Conservation (phyloP, 1,284 basidiomycete species). For the Cutaneotrichosporon arboriforme region DNA sequence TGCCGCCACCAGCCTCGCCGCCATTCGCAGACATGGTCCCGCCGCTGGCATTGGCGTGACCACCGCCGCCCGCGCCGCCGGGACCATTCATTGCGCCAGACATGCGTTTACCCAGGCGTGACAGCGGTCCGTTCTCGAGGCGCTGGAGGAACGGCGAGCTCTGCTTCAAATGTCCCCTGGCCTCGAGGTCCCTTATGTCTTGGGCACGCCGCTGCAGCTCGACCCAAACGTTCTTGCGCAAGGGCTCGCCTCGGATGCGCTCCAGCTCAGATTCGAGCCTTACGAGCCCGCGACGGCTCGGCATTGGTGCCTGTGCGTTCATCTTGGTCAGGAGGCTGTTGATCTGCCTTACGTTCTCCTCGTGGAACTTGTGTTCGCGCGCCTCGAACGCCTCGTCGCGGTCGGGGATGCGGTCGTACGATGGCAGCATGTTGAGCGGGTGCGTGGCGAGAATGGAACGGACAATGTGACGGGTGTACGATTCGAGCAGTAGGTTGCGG, state of each 20-base stretch:
- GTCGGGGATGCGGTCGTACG: constrained; percentile 52
- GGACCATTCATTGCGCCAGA: neutral
- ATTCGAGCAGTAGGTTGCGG: constrained; percentile 55
- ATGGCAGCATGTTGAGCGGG: constrained; percentile 43
- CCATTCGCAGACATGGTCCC: constrained; percentile 5
- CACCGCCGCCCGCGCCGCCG: constrained; percentile 10
- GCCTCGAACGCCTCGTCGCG: constrained; percentile 70
- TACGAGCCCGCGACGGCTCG: constrained; percentile 61
- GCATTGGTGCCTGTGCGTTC: constrained; percentile 71
- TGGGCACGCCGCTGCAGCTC: constrained; percentile 27
- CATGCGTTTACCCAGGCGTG: neutral
- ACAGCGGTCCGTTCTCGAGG: neutral
- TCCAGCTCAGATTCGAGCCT: constrained; percentile 58
- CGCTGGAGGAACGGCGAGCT: constrained; percentile 1
- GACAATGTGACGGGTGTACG: constrained; percentile 56
- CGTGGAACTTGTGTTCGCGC: constrained; percentile 65
- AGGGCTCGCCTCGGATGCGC: constrained; percentile 54
- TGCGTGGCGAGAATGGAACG: constrained; percentile 54
- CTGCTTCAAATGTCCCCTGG: neutral
- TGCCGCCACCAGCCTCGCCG: constrained; percentile 16
- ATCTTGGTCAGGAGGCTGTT: constrained; percentile 71
- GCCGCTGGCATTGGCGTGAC: neutral
- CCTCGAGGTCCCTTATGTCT: constrained; percentile 6
- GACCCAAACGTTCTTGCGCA: constrained; percentile 35
- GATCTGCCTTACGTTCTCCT: constrained; percentile 61